These are phyloP conservation scores for Trichomonas vaginalis DNA, from an alignment of 208 protist genomes.

Conservation along the genomic window DNA sequence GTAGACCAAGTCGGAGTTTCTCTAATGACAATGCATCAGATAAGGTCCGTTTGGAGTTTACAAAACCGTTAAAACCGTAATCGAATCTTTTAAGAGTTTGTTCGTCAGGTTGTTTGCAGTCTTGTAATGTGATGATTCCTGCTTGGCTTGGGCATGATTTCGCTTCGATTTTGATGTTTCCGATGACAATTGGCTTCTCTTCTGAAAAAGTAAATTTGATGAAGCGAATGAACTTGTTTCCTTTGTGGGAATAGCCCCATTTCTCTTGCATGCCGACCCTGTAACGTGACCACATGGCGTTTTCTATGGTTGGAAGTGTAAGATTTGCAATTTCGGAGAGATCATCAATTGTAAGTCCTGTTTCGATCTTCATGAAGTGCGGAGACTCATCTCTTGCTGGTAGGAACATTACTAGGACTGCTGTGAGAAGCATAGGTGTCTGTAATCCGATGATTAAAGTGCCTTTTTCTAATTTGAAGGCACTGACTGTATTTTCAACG, in stretches of 20 bases:
- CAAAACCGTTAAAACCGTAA: neutral
- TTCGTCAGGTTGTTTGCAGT: neutral
- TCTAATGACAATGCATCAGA: neutral
- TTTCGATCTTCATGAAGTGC: neutral
- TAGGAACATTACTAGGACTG: neutral
- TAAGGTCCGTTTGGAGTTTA: neutral
- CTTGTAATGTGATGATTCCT: no score
- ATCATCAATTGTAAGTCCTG: neutral
- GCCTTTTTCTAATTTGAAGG: neutral
- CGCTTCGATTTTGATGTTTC: neutral
- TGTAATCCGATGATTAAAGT: neutral
- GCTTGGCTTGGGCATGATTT: no score
- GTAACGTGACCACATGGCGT: neutral
- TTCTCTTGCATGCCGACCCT: neutral
- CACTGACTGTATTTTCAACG: neutral
- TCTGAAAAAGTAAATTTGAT: neutral
- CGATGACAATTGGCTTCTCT: neutral
- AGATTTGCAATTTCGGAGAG: neutral
- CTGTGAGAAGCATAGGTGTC: neutral
- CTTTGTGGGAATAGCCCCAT: neutral
- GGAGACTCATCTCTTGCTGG: neutral
- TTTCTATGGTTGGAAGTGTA: neutral
- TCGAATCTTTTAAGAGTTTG: neutral
- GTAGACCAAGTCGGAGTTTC: neutral
- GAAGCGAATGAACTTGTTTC: neutral